phyloP scores from a whole-genome alignment of 2,329 filamentous ascomycete genomes.

The Aspergillus sp. region DNA sequence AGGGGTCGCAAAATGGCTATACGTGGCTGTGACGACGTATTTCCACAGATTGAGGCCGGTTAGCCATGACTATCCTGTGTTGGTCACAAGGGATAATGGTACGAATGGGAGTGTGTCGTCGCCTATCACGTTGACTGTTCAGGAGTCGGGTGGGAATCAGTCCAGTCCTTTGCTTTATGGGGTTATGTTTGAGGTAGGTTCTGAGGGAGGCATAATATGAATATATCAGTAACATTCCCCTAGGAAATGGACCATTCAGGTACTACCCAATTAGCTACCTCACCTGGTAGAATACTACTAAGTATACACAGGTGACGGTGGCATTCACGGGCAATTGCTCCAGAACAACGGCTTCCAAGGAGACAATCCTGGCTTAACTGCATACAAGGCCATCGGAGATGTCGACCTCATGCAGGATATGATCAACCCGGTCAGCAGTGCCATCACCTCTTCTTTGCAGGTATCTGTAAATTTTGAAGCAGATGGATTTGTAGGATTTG shows the following conservation, averaged over 20 bases:
- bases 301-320: constrained; percentile 31
- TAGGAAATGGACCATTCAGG: constrained; percentile 41
- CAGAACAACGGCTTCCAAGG: constrained; percentile 41
- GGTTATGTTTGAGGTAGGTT: constrained; percentile 39
- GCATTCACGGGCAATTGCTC: constrained; percentile 36
- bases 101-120: background rate
- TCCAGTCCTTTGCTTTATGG: constrained; percentile 39
- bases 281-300: background rate
- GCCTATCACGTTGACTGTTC: constrained; percentile 22
- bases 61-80: background rate
- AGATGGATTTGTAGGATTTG: constrained; percentile 39
- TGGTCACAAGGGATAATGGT: background rate
- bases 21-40: no score
- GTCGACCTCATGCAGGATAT: constrained; percentile 29
- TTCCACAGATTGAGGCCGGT: no score
- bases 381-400: constrained; percentile 31
- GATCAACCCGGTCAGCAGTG: constrained; percentile 26
- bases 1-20: no score
- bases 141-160: constrained; percentile 30
- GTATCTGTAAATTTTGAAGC: constrained; percentile 22
- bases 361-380: constrained; percentile 24
- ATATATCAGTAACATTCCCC: background rate
- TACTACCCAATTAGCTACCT: constrained; percentile 6
- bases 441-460: constrained; percentile 31
- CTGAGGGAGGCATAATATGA: background rate